These are phyloP conservation scores for Peziza echinospora DNA, from an alignment of 495 filamentous ascomycete genomes.

Conservation along the genomic window DNA sequence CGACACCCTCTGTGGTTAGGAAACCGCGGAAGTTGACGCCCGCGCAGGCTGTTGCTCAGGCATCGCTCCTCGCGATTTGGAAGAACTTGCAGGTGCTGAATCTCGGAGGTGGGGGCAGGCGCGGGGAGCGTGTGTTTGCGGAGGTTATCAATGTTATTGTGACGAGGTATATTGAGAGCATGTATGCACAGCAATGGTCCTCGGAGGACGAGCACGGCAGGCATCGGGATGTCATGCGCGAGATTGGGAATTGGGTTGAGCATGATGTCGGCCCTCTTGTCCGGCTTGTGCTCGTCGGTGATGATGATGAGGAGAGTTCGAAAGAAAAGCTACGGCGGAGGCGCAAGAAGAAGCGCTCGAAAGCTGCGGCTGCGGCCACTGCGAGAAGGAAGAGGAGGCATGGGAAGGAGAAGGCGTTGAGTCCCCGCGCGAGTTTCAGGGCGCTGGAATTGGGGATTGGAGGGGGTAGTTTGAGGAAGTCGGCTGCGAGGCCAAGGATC, in stretches of 20 bases:
- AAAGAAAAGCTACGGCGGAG: too few relatives aligned
- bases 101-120: constrained; percentile 16
- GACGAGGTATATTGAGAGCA: constrained; percentile 15
- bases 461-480: constrained; percentile 14
- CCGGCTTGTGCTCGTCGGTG: constrained; percentile 14
- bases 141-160: constrained; percentile 19
- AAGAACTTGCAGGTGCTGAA: constrained; percentile 15
- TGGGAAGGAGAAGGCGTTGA: constrained; percentile 14
- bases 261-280: constrained; percentile 13
- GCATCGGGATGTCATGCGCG: constrained; percentile 5
- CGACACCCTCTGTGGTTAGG: neutral
- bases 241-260: constrained; percentile 11
- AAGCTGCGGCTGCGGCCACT: neutral
- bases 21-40: neutral
- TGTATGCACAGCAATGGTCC: constrained; percentile 12
- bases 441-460: constrained; percentile 7
- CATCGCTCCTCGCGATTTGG: constrained; percentile 6
- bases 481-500: constrained; percentile 14
- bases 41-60: neutral
- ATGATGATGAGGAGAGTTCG: neutral
- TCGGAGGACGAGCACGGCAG: constrained; percentile 10
- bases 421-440: constrained; percentile 16
- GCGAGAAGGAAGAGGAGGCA: constrained; percentile 1
- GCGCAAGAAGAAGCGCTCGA: neutral
- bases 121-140: constrained; percentile 19